Evolutionary conservation across 257 asterid genomes (phyloP).

Genomic region (Przewalskia tangutica): DNA sequence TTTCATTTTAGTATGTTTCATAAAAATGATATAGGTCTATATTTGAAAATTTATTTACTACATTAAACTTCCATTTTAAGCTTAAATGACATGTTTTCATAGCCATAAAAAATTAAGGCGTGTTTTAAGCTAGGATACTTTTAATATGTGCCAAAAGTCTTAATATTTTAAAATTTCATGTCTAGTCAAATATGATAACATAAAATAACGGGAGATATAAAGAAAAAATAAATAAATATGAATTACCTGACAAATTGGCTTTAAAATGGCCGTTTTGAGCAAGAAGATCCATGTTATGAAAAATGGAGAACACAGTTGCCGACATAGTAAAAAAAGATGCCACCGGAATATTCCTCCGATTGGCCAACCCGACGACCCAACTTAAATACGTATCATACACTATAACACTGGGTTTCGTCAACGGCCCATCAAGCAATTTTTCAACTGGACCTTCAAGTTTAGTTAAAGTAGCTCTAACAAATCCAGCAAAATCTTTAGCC

Average conservation of each 20-base stretch:
- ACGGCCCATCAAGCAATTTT: slow-evolving; percentile 25
- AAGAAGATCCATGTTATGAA: slow-evolving; percentile 31
- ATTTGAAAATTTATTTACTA: no score
- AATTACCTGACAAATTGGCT: slow-evolving; percentile 18
- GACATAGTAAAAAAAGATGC: slow-evolving; percentile 45
- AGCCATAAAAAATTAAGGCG: no score
- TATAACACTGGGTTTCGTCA: slow-evolving; percentile 23
- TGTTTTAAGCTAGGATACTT: no score
- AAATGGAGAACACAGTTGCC: slow-evolving; percentile 29
- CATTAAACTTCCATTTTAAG: no score
- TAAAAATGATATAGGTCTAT: no score
- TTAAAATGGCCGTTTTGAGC: slow-evolving; percentile 31
- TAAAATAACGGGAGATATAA: no score
- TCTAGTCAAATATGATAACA: no score
- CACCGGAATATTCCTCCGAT: slow-evolving; percentile 38
- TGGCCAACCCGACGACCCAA: slow-evolving; percentile 26
- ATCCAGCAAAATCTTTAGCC: slow-evolving; percentile 24
- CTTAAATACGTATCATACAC: slow-evolving; percentile 26
- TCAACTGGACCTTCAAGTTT: slow-evolving; percentile 47
- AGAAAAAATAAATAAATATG: no score
- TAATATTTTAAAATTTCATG: no score
- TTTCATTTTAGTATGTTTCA: no score
- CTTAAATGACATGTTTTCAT: no score
- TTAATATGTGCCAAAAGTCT: background rate
- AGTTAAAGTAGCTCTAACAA: slow-evolving; percentile 17